Conservation (phyloP, 352 stramenopile species). For the Phytophthora rubi region DNA sequence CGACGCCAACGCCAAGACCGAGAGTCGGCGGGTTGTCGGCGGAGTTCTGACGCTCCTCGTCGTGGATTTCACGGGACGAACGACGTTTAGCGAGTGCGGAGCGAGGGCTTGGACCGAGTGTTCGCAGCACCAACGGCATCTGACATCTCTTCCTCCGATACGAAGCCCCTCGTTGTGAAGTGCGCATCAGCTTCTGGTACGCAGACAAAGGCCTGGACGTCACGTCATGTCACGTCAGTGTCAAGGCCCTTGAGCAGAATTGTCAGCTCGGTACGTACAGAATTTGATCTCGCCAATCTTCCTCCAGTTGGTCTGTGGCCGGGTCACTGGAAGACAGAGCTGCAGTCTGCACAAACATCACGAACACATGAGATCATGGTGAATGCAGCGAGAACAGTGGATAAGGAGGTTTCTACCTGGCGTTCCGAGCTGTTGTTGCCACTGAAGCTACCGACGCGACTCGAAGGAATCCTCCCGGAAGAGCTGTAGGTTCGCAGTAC, state of each 20-base stretch:
- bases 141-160: constrained; percentile 34
- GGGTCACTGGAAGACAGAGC: not conserved
- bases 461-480: not conserved
- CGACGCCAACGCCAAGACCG: constrained; percentile 23
- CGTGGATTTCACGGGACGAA: not conserved
- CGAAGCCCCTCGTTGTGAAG: constrained; percentile 19
- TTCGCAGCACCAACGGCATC: constrained; percentile 30
- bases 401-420: constrained; percentile 18
- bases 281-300: constrained; percentile 54
- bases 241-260: not conserved
- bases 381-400: not conserved
- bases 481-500: constrained; percentile 21
- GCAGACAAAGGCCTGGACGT: constrained; percentile 37
- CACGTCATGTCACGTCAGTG: constrained; percentile 4
- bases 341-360: constrained; percentile 1
- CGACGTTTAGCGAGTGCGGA: constrained; percentile 7
- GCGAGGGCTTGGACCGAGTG: constrained; percentile 35
- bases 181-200: constrained; percentile 36
- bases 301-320: constrained; percentile 22
- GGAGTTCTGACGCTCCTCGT: constrained; percentile 15
- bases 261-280: constrained; percentile 29
- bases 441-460: constrained; percentile 7
- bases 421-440: constrained; percentile 23
- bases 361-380: not conserved
- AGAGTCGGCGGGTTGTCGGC: constrained; percentile 3